Percentiles rank a stretch among this genome's conserved stretches.
phyloP scores from a whole-genome alignment of 805 yeast genomes.

The Scheffersomyces amazonensis region DNA sequence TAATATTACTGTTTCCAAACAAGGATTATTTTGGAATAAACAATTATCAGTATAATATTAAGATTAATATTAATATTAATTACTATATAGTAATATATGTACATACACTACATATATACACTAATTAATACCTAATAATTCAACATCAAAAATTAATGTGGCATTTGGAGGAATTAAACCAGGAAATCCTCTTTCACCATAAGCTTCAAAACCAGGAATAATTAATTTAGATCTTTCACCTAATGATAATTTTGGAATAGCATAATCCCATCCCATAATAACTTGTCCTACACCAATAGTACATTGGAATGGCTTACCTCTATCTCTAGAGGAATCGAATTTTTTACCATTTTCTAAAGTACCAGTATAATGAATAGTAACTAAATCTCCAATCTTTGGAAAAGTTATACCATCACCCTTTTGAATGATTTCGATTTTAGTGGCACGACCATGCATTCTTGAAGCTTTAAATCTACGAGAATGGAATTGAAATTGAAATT shows the following conservation, averaged over 20 bases:
- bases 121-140: conserved; percentile 57
- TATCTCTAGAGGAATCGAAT: conserved; percentile 92
- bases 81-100: not conserved
- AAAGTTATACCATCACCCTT: conserved; percentile 82
- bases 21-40: conserved; percentile 14
- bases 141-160: conserved; percentile 84
- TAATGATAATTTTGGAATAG: conserved; percentile 85
- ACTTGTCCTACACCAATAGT: conserved; percentile 95
- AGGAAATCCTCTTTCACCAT: conserved; percentile 94
- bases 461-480: too few species aligned
- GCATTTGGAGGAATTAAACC: conserved; percentile 97
- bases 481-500: too few species aligned
- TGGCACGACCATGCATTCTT: conserved; percentile 20
- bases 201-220: conserved; percentile 90
- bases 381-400: conserved; percentile 85
- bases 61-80: not conserved
- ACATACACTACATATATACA: not conserved
- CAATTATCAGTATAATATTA: too few species aligned
- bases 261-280: conserved; percentile 91
- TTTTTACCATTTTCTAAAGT: conserved; percentile 93
- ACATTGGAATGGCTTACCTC: conserved; percentile 94
- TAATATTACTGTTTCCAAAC: conserved; percentile 11
- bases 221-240: conserved; percentile 93
- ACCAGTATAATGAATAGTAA: conserved; percentile 94
- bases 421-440: conserved; percentile 41